Base-by-base conservation (phyloP, 169 alveolate species). In the Eimeria falciformis region DNA sequence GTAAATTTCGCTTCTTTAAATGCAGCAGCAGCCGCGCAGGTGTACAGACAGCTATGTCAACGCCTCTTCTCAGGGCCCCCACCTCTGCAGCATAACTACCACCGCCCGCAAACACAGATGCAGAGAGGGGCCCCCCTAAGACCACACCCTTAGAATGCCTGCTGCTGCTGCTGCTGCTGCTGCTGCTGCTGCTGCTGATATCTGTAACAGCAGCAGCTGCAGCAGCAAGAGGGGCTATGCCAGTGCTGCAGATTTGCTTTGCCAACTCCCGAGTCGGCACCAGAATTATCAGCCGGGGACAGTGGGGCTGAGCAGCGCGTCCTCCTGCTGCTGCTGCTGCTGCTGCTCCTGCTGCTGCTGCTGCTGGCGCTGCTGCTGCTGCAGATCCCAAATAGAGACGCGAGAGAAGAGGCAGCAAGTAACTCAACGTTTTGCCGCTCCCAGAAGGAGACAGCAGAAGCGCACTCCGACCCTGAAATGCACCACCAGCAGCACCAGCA, bases 251-350 rank as follows among this genome's bases (percentile, higher is more conserved):
- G 40, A 91, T 25, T 55, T 93, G 95, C 33, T 3, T 3, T 0
- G 95, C 95, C n/a, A 93, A 81, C 46, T 93, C 95, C 43, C 95
- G 50, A 2, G 95, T 75, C 21, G 95, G 95, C 17, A 90, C 95
- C 46, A 93, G 53, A 3, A 93, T 53, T 45, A 87, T n/a, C 37
- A 81, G 79, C 21, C 92, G 91, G 0, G 95, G 95, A 62, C 71
- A 23, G 46, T 55, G 66, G 45, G 53, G 62, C 71, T 58, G 71
- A 14, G 71, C 71, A 5, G 71, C 9, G 33, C 71, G 18, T 7
- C 71, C 71, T 14, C 71, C 71, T 14, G 71, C 71, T n/a, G 71
- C 71, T 14, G 71, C 71, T 14, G 71, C 71, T 58, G 71, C 71
- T 14, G 71, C 33, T 45, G 18, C 62, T 82, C 25, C 71, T 14